Base-by-base conservation (phyloP, 2,329 filamentous ascomycete species). In the Ceratocystis cubensis region DNA sequence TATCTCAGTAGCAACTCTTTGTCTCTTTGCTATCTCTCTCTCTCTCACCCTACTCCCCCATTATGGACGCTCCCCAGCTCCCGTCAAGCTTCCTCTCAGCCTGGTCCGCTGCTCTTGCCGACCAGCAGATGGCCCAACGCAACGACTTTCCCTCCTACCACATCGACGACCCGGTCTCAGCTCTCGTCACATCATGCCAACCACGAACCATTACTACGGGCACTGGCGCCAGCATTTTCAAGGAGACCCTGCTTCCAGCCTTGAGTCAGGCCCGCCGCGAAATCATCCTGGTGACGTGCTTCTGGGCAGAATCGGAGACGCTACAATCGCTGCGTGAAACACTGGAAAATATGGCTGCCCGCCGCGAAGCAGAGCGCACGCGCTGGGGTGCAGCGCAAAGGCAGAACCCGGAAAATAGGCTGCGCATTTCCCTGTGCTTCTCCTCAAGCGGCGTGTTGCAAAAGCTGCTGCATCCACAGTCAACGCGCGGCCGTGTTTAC, bases 271-370 rank as follows among this genome's bases (percentile, higher is more conserved):
- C 88, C 1, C 77, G 81, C 45, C 75, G 80, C 61, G 88, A 91
- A 71, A 77, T 92, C 33, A 83, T 91, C 67, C 80, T 94, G 53
- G 87, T 91, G 5, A 93, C 89, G 7, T 93, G 89, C 74, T 94
- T 92, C 75, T 92, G 89, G 88, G 85, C 89, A 0, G 77, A 78
- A 0, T 92, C 88, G 0, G 75, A 79, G 1, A 86, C 84, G 0
- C 78, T 86, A 20, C 76, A 80, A 3, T 79, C 79, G 0, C 76
- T 94, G 13, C 79, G 77, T 48, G 76, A 81, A 3, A 78, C 84
- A 0, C 79, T 94, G 0, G 74, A 79, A 15, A 77, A 77, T 64
- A 79, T 94, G 7, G 88, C 87, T 0, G 71, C 74, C 2, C 69
- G 73, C 13, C 71, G 71, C 76, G 79, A 71, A 75, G 75, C 48